Evolutionary conservation across 1,284 basidiomycete genomes (phyloP).

Genomic region (Caloboletus inedulis): DNA sequence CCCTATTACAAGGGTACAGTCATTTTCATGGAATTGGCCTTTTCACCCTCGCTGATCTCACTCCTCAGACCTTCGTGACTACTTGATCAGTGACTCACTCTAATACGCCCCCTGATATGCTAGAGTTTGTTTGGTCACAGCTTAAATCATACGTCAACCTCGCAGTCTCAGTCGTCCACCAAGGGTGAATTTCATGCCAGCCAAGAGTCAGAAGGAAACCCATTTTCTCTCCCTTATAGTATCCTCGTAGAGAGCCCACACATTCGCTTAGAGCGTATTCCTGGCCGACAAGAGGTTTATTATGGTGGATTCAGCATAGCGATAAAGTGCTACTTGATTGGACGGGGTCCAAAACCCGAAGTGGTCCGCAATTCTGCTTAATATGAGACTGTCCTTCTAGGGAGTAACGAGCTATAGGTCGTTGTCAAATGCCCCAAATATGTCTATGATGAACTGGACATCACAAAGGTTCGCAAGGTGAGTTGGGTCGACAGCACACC

Average conservation of each 20-base stretch:
- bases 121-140: neutral
- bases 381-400: neutral
- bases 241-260: neutral
- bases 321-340: constrained; percentile 7
- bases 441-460: neutral
- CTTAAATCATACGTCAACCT: neutral
- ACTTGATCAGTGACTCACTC: neutral
- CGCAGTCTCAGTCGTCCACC: neutral
- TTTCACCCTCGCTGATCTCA: neutral
- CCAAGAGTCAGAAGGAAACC: neutral
- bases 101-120: neutral
- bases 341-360: constrained; percentile 7
- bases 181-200: neutral
- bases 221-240: neutral
- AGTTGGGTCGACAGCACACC: neutral
- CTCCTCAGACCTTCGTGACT: neutral
- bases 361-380: constrained; percentile 5
- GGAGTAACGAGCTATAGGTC: constrained; percentile 4
- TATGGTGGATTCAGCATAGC: constrained; percentile 12
- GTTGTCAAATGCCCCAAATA: constrained; percentile 12
- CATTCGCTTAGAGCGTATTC: constrained; percentile 9
- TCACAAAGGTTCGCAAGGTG: constrained; percentile 8
- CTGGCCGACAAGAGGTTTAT: constrained; percentile 6
- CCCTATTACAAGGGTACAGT: too few relatives aligned
- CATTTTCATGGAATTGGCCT: too few relatives aligned